Percentiles rank a stretch among this genome's conserved stretches.
Evolutionary conservation across 2,329 filamentous ascomycete genomes (phyloP).

Genomic region (Erysiphe pulchra): DNA sequence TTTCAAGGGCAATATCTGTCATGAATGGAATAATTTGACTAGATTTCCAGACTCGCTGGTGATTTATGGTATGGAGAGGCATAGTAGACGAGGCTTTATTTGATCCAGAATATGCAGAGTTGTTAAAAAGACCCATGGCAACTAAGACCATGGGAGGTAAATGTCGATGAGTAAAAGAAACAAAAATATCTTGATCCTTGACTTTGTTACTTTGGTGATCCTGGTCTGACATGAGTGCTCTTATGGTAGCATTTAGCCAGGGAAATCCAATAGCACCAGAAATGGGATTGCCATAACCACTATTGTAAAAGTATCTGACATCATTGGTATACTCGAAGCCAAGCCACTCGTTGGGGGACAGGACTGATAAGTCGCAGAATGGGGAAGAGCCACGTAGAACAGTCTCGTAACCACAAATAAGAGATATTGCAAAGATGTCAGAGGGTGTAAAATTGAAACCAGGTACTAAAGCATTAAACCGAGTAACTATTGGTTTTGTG

Average conservation of each 20-base stretch:
- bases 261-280: conserved; percentile 23
- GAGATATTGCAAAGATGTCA: conserved; percentile 24
- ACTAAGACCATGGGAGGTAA: conserved; percentile 26
- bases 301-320: conserved; percentile 23
- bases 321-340: conserved; percentile 24
- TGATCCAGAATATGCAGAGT: conserved; percentile 20
- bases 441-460: conserved; percentile 25
- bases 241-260: conserved; percentile 25
- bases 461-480: conserved; percentile 20
- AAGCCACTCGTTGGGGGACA: conserved; percentile 21
- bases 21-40: conserved; percentile 27
- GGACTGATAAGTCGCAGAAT: conserved; percentile 20
- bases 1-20: conserved; percentile 26
- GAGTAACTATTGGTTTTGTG: conserved; percentile 22
- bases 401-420: conserved; percentile 24
- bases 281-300: conserved; percentile 23
- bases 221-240: conserved; percentile 12
- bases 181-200: conserved; percentile 21
- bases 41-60: conserved; percentile 22
- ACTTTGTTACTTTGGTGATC: conserved; percentile 13
- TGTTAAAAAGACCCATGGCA: conserved; percentile 28
- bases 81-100: conserved; percentile 24
- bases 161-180: conserved; percentile 28
- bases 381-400: conserved; percentile 22
- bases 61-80: conserved; percentile 22